A percentile compares a stretch with the other conserved stretches of the same genome.
Evolutionary conservation across 2,329 filamentous ascomycete species (phyloP).

Genomic region (Thielaviopsis cerberus): DNA sequence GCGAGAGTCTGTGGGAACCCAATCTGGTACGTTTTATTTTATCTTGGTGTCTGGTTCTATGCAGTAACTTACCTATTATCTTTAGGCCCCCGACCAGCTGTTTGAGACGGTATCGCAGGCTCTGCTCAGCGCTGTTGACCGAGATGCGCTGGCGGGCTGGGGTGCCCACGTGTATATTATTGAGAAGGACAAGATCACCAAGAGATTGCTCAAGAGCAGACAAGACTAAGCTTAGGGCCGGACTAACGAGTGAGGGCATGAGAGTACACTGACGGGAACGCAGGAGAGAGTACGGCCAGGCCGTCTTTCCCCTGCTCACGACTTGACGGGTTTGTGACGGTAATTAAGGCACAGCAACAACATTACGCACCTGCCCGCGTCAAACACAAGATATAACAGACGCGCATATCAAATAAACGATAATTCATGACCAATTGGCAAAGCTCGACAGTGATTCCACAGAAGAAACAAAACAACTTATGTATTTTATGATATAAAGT

Average conservation of each 20-base stretch:
- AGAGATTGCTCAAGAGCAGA: constrained; percentile 92
- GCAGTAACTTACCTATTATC: background rate
- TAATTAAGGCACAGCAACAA: background rate
- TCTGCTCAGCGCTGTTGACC: constrained; percentile 83
- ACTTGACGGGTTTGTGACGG: background rate
- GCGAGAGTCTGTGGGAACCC: constrained; percentile 93
- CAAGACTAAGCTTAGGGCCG: constrained; percentile 48
- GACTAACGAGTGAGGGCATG: background rate
- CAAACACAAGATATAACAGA: constrained; percentile 1
- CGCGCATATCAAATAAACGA: constrained; percentile 10
- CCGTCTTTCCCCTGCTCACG: background rate
- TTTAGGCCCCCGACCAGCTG: constrained; percentile 73
- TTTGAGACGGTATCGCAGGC: constrained; percentile 98
- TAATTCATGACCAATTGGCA: constrained; percentile 7
- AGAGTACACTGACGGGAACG: constrained; percentile 6
- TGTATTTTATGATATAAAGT: background rate
- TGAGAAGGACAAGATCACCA: constrained; percentile 99
- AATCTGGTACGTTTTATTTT: constrained; percentile 53
- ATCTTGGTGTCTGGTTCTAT: background rate
- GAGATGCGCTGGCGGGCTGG: constrained; percentile 94
- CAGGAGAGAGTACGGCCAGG: background rate
- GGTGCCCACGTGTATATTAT: constrained; percentile 98
- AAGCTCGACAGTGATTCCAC: background rate
- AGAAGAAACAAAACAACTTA: background rate
- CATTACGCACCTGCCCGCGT: background rate